Evolutionary conservation across 495 filamentous ascomycete genomes (phyloP).

Genomic region (Penicillium desertorum): DNA sequence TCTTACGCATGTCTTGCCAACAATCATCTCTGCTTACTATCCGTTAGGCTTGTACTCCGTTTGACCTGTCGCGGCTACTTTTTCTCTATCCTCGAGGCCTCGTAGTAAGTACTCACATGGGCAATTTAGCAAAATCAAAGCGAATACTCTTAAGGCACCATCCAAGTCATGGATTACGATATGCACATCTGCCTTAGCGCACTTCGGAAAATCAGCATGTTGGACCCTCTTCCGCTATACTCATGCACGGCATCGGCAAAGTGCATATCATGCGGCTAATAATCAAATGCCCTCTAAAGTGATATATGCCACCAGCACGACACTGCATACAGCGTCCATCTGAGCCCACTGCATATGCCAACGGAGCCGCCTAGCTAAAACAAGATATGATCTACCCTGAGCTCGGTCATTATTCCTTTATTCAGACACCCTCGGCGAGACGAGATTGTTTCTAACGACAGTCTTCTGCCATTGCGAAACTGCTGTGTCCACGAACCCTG

Average conservation of each 20-base stretch:
- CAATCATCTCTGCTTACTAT: background rate
- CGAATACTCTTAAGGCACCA: background rate
- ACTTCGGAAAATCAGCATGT: background rate
- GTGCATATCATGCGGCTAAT: constrained; percentile 23
- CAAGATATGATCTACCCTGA: background rate
- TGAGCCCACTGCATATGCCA: too few relatives aligned
- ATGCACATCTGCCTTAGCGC: background rate
- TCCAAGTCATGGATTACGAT: background rate
- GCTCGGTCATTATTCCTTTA: background rate
- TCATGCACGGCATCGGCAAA: constrained; percentile 13
- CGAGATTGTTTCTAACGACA: background rate
- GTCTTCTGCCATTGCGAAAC: background rate
- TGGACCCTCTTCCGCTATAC: background rate
- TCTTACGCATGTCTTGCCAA: background rate
- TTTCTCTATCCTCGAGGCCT: background rate
- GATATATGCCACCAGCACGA: background rate
- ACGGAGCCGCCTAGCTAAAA: background rate
- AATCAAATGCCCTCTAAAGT: background rate
- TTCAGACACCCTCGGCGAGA: background rate
- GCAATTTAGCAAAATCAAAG: background rate
- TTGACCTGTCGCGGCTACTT: background rate
- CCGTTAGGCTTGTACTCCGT: background rate
- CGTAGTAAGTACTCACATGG: background rate
- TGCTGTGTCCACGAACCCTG: background rate
- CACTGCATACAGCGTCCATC: background rate